phyloP scores from a whole-genome alignment of 108 stramenopile genomes.

The Cyclotella atomus region DNA sequence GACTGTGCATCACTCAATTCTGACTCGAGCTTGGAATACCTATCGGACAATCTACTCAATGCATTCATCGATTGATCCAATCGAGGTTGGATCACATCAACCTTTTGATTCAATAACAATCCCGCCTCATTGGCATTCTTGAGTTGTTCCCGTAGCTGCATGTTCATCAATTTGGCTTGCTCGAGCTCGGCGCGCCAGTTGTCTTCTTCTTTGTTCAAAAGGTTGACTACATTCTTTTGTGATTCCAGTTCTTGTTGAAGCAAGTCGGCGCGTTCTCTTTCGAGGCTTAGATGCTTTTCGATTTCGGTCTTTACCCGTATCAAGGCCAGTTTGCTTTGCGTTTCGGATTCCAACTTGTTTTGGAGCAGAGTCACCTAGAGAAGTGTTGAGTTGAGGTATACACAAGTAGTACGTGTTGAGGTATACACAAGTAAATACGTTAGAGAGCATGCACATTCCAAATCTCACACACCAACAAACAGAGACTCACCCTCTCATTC shows the following conservation, averaged over 20 bases:
- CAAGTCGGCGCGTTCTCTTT: constrained; percentile 28
- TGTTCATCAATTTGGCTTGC: neutral
- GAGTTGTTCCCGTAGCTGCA: constrained; percentile 17
- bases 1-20: neutral
- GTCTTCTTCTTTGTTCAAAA: constrained; percentile 16
- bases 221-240: constrained; percentile 5
- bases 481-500: constrained; percentile 22
- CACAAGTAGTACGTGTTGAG: too few relatives aligned
- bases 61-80: neutral
- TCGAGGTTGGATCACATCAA: constrained; percentile 4
- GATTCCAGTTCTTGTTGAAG: constrained; percentile 31
- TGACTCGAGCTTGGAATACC: neutral
- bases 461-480: too few relatives aligned
- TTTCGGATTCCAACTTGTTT: constrained; percentile 21
- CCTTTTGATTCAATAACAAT: constrained; percentile 6
- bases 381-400: neutral
- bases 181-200: constrained; percentile 15
- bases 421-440: too few relatives aligned
- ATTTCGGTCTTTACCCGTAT: constrained; percentile 20
- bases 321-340: constrained; percentile 4
- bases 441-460: too few relatives aligned
- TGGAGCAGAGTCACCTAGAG: constrained; percentile 7
- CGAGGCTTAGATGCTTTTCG: constrained; percentile 30
- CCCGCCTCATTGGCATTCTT: constrained; percentile 24
- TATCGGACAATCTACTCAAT: neutral